These are phyloP conservation scores for Salicornia ramosissima DNA, from an alignment of 148 eudicot genomes.

Conservation along the genomic window DNA sequence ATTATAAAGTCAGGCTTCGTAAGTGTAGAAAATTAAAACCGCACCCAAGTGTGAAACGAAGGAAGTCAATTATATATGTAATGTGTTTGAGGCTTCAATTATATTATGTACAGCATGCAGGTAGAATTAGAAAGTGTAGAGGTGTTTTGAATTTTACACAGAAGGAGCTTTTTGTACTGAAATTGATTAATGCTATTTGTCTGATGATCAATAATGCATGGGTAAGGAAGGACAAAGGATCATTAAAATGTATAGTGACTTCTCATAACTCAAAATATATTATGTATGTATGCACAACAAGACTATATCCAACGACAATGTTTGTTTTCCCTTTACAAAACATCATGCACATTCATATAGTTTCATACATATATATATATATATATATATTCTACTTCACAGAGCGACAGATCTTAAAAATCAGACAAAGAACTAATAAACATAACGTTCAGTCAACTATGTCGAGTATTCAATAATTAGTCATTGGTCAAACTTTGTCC, in stretches of 20 bases:
- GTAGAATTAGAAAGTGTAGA: slow-evolving; percentile 11
- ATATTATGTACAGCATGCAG: no score
- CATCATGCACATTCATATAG: neutral
- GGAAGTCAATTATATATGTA: no score
- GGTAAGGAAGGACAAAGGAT: slow-evolving; percentile 28
- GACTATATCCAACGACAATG: slow-evolving; percentile 9
- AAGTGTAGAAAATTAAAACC: no score
- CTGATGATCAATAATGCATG: slow-evolving; percentile 31
- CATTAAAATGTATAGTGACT: slow-evolving; percentile 36
- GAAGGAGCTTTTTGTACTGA: slow-evolving; percentile 6
- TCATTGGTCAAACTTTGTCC: slow-evolving; percentile 17
- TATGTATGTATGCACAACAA: slow-evolving; percentile 5
- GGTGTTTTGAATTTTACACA: slow-evolving; percentile 16
- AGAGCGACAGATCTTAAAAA: no score
- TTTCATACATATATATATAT: neutral
- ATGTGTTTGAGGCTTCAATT: no score
- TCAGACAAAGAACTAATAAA: slow-evolving; percentile 20
- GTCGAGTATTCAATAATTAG: slow-evolving; percentile 2
- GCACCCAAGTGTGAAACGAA: no score
- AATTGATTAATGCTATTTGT: slow-evolving; percentile 22
- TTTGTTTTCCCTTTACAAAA: neutral
- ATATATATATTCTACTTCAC: no score
- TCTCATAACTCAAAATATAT: slow-evolving; percentile 28
- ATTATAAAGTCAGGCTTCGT: no score
- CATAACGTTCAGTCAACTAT: slow-evolving; percentile 29